Evolutionary conservation across 2,329 filamentous ascomycete genomes (phyloP).

Genomic region (Colletotrichum sp.): DNA sequence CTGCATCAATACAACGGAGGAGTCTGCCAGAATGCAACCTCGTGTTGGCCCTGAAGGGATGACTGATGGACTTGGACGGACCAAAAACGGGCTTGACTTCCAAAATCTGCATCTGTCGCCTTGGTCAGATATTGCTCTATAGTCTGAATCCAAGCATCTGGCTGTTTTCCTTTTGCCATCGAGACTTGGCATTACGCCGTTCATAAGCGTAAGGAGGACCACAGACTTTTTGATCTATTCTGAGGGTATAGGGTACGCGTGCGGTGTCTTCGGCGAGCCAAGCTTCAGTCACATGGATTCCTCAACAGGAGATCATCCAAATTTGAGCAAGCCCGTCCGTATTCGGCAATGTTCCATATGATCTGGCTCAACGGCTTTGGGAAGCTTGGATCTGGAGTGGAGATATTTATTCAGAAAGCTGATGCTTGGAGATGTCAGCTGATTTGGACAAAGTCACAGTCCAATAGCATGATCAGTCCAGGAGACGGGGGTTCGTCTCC

Average conservation of each 20-base stretch:
- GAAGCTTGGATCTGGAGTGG: neutral
- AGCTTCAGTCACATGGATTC: neutral
- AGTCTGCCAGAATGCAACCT: neutral
- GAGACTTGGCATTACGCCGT: neutral
- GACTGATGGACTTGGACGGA: neutral
- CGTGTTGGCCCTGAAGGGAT: neutral
- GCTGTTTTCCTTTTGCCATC: neutral
- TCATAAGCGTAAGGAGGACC: neutral
- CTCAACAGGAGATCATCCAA: neutral
- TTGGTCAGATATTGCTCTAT: neutral
- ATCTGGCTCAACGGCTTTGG: neutral
- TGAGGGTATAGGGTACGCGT: neutral
- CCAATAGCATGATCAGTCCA: neutral
- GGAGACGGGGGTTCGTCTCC: neutral
- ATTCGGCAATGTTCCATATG: neutral
- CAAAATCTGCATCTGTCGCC: neutral
- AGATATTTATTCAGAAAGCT: neutral
- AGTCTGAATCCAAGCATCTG: neutral
- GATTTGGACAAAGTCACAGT: neutral
- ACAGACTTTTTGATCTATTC: neutral
- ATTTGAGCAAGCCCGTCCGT: neutral
- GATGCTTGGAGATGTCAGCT: neutral
- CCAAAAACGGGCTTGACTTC: neutral
- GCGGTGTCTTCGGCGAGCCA: neutral
- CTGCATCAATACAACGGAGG: neutral